A percentile compares a stretch with the other conserved stretches of the same genome.
Conservation (phyloP, 2,329 filamentous ascomycete genomes). For the Dactylonectria estremocensis region DNA sequence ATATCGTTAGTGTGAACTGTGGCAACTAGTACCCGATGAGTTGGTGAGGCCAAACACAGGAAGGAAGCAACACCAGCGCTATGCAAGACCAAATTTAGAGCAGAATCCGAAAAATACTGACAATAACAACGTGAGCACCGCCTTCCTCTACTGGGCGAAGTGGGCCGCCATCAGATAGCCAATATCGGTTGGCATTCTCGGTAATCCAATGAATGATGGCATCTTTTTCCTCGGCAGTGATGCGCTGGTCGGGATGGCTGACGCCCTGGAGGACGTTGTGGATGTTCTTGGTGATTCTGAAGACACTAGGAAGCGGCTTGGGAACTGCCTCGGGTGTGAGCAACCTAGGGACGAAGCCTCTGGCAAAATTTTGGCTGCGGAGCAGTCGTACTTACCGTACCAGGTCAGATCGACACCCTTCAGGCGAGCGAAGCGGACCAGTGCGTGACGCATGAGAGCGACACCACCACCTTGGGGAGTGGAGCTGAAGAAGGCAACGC, state of each 20-base stretch:
- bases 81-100: conserved; percentile 1
- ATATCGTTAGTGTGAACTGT: not conserved
- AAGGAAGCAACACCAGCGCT: not conserved
- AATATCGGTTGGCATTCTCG: conserved; percentile 82
- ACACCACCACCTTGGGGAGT: conserved; percentile 89
- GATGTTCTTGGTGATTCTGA: conserved; percentile 88
- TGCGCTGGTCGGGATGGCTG: conserved; percentile 72
- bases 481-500: conserved; percentile 84
- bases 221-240: conserved; percentile 73
- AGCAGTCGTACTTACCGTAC: conserved; percentile 67
- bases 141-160: conserved; percentile 75
- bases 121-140: conserved; percentile 82
- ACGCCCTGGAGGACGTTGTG: conserved; percentile 92
- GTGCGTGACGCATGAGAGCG: conserved; percentile 84
- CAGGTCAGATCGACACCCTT: conserved; percentile 80
- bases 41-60: no score
- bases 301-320: conserved; percentile 84
- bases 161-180: conserved; percentile 78
- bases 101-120: conserved; percentile 51
- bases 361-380: no score
- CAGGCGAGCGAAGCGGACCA: conserved; percentile 79
- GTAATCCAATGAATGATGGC: conserved; percentile 80
- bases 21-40: not conserved
- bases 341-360: not conserved
- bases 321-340: conserved; percentile 67